A percentile compares a stretch with the other conserved stretches of the same genome.
phyloP scores from a whole-genome alignment of 2,329 filamentous ascomycete genomes.

The Colletotrichum salicis region DNA sequence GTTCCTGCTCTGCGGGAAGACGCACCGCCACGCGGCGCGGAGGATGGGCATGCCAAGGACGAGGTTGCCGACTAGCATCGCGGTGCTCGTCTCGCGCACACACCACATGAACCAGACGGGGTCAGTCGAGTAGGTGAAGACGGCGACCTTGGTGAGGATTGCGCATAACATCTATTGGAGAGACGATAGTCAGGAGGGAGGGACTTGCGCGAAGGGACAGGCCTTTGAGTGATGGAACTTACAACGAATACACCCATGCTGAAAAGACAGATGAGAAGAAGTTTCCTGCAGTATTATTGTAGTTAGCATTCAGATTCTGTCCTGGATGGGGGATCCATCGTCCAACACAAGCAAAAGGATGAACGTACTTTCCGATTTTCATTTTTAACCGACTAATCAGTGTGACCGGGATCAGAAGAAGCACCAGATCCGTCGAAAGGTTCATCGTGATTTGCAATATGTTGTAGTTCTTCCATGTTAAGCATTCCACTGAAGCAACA shows the following conservation, averaged over 20 bases:
- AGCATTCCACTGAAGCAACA: constrained; percentile 11
- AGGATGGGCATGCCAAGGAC: constrained; percentile 26
- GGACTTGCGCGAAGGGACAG: no score
- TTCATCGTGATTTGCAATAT: constrained; percentile 30
- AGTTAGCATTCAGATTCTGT: background rate
- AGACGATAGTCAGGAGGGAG: background rate
- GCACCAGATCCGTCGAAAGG: constrained; percentile 29
- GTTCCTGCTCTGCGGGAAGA: constrained; percentile 3
- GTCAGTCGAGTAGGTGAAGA: constrained; percentile 14
- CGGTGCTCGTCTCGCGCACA: constrained; percentile 29
- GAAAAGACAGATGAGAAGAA: constrained; percentile 26
- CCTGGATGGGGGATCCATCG: no score
- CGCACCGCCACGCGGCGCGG: constrained; percentile 8
- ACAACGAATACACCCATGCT: constrained; percentile 31
- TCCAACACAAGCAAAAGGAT: background rate
- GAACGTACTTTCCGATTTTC: constrained; percentile 22
- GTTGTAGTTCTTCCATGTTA: constrained; percentile 31
- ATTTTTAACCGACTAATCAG: constrained; percentile 26
- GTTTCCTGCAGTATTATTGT: background rate
- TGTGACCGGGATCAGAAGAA: constrained; percentile 21
- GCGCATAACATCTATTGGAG: constrained; percentile 20
- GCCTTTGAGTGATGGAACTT: background rate
- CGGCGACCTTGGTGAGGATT: constrained; percentile 20
- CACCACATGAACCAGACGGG: constrained; percentile 32
- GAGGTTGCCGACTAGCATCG: constrained; percentile 34